phyloP scores from a whole-genome alignment of 2,329 filamentous ascomycete genomes.

The Kalaharituber pfeilii region DNA sequence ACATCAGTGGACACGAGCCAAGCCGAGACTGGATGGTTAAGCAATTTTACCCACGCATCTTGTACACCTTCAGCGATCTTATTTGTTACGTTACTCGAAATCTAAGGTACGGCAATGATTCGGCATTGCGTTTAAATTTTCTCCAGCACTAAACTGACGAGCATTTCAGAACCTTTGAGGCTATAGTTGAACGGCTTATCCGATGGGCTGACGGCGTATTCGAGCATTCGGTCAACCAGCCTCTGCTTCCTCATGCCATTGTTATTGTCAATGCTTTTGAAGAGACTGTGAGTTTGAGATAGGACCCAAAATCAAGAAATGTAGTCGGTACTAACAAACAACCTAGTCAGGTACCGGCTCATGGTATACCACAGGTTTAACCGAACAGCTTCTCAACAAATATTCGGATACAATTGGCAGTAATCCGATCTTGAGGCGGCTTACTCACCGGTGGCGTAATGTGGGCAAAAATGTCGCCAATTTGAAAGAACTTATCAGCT shows the following conservation, averaged over 20 bases:
- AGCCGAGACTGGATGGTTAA: conserved; percentile 27
- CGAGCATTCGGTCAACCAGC: conserved; percentile 39
- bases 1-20: neutral
- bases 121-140: neutral
- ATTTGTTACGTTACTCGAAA: conserved; percentile 32
- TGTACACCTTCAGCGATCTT: conserved; percentile 33
- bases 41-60: conserved; percentile 31
- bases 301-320: too few species aligned
- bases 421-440: conserved; percentile 26
- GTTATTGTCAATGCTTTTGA: conserved; percentile 33
- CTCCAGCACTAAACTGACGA: too few species aligned
- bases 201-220: conserved; percentile 36
- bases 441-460: conserved; percentile 30
- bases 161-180: conserved; percentile 28
- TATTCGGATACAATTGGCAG: conserved; percentile 25
- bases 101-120: conserved; percentile 22
- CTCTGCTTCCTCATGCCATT: conserved; percentile 37
- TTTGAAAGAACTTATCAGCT: conserved; percentile 32
- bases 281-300: neutral
- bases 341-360: conserved; percentile 23
- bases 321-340: neutral
- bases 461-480: conserved; percentile 30
- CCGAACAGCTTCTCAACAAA: conserved; percentile 27
- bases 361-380: conserved; percentile 32
- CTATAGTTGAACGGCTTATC: conserved; percentile 30